Base-by-base conservation (phyloP, 2,329 filamentous ascomycete genomes). In the Cadophora sp. region DNA sequence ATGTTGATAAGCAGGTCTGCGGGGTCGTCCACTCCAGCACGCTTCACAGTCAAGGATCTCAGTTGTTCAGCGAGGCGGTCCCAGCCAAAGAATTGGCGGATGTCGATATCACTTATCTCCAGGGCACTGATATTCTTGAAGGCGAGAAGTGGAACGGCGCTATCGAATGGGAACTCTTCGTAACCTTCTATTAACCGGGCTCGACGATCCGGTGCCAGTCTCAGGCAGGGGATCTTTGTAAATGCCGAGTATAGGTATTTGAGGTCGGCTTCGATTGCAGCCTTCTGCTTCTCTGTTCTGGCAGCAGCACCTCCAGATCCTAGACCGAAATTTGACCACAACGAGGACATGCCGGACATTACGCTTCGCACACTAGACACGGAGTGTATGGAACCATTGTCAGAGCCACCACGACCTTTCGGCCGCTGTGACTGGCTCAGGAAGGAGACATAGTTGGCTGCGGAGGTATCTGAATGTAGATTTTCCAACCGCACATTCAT, bases 221-320 rank as follows among this genome's bases (percentile, higher is more conserved):
- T 89, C 70, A 99, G 83, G 76, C 93, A 97, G 0, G 96, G 96
- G 51, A 99, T 97, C 81, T 98, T 99, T 76, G 96, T 99, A 78
- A 98, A 99, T 66, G 96, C 93, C 50, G 96, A 98, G 81, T 97
- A 99, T 41, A 99, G 84, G 78, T 99, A 98, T 79, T 95, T 97
- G 73, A 97, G 82, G 78, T 99, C 96, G 66, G 91, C 88, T 77
- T 96, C 89, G 65, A 96, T 81, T 53, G 93, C 91, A 66, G 90
- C 91, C 80, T 96, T 97, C 78, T 96, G 93, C 77, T 93, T 94
- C 80, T 97, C 96, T 43, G 89, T 92, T 77, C 94, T 92, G 71
- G 93, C 91, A 59, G 88, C 87, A 50, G 91, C 90, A 74, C 93
- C 93, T 79, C 90, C 91, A 53, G 92, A 90, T 68, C 89, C 89